Conservation (phyloP, 805 yeast species). For the Phaffomyces antillensis region DNA sequence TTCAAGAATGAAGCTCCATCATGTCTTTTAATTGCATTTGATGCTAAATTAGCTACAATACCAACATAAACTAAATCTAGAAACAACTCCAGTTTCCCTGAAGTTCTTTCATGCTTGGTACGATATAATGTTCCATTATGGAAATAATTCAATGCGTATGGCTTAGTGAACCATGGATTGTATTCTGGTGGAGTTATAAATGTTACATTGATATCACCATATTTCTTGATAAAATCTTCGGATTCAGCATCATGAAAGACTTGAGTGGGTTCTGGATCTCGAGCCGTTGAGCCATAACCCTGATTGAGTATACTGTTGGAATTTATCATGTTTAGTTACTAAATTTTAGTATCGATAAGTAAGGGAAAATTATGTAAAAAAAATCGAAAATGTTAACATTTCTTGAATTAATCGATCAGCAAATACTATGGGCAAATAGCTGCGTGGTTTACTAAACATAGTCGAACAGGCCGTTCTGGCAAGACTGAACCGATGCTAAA, state of each 20-base stretch:
- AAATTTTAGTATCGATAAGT: too few species aligned
- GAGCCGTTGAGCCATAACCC: too few species aligned
- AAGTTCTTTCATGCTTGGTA: conserved; percentile 47
- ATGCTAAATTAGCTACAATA: conserved; percentile 52
- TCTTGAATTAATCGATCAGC: too few species aligned
- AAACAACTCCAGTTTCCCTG: conserved; percentile 49
- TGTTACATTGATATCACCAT: conserved; percentile 41
- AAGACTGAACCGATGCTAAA: too few species aligned
- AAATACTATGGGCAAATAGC: too few species aligned
- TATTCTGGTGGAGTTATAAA: conserved; percentile 36
- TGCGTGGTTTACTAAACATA: too few species aligned
- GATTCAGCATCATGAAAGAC: conserved; percentile 23
- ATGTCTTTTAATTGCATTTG: conserved; percentile 43
- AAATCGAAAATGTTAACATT: too few species aligned
- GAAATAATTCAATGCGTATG: conserved; percentile 57
- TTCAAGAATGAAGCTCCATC: conserved; percentile 38
- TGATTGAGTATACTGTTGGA: too few species aligned
- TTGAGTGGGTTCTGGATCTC: background rate
- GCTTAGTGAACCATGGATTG: conserved; percentile 35
- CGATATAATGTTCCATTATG: conserved; percentile 48
- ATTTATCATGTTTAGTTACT: too few species aligned
- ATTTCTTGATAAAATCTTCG: conserved; percentile 36
- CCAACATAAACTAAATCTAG: conserved; percentile 61
- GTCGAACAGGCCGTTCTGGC: too few species aligned
- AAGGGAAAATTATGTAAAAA: too few species aligned